A percentile compares a stretch with the other conserved stretches of the same genome.
Evolutionary conservation across 2,329 filamentous ascomycete species (phyloP).

Genomic region (Aspergillus ruber): DNA sequence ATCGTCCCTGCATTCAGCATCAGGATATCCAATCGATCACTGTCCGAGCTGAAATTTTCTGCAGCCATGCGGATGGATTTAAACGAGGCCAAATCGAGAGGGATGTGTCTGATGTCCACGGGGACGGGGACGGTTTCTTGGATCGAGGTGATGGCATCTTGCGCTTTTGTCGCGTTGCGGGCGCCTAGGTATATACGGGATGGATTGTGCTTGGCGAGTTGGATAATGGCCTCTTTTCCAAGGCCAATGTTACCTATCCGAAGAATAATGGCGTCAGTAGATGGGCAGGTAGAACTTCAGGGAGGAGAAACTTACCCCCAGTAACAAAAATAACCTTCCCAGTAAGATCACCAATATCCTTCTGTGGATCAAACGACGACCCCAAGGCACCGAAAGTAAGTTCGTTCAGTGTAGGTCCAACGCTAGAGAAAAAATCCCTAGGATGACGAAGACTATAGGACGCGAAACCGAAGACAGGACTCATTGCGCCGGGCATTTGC

Average conservation of each 20-base stretch:
- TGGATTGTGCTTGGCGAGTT: constrained; percentile 47
- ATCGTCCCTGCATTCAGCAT: constrained; percentile 45
- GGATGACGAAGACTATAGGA: constrained; percentile 22
- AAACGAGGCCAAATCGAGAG: constrained; percentile 48
- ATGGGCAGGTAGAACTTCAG: not conserved
- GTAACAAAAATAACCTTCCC: constrained; percentile 49
- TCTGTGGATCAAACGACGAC: constrained; percentile 36
- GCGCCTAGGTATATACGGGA: constrained; percentile 51
- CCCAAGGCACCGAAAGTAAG: constrained; percentile 28
- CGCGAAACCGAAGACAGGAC: constrained; percentile 10
- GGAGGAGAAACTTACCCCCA: constrained; percentile 34
- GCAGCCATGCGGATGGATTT: constrained; percentile 43
- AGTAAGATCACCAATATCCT: constrained; percentile 40
- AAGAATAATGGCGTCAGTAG: not conserved
- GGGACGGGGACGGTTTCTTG: constrained; percentile 24
- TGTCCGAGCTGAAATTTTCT: constrained; percentile 32
- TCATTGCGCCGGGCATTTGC: constrained; percentile 6
- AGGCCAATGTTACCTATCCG: constrained; percentile 40
- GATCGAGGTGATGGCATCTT: constrained; percentile 40
- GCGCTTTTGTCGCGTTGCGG: constrained; percentile 39
- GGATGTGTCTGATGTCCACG: constrained; percentile 39
- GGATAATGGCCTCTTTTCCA: constrained; percentile 42
- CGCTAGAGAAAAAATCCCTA: constrained; percentile 21
- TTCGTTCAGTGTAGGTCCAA: constrained; percentile 31
- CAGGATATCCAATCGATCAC: constrained; percentile 39